Base-by-base conservation (phyloP, 2,329 filamentous ascomycete species). In the Talaromyces sp. region DNA sequence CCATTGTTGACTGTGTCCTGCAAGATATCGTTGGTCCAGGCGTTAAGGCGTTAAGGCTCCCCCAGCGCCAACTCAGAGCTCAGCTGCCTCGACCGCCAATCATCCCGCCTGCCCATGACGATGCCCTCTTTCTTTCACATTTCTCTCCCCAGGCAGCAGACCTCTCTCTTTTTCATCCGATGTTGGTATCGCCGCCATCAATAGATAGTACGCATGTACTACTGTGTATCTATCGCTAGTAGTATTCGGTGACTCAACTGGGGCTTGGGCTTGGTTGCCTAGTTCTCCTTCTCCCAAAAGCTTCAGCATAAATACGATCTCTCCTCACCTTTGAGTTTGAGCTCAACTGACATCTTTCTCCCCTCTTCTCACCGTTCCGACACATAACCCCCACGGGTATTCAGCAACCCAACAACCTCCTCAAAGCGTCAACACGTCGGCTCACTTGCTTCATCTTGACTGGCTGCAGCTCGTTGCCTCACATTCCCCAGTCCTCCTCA, bases 381-480 rank as follows among this genome's bases (percentile, higher is more conserved):
- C 11, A 33, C 25, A 46, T n/a, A 10, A 46, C 15, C 25, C 25
- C 15, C 43, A 15, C 41, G 22, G 41, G 43, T 31, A 33, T 33
- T n/a, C 25, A 52, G 19, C 48, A 52, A n/a, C 17, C 7, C 15
- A 11, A n/a, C 11, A 52, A 25, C 31, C 9, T 37, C 17, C 10
- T 6, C 19, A 13, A n/a, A 50, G 17, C n/a, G 19, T 36, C 31
- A 19, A 17, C 21, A 22, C 31, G 33, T 39, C 31, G 39, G 52
- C 37, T 54, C 25, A 54, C n/a, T 55, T 55, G 43, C 53, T 40
- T 39, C 35, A 46, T 31, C 43, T 54, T 56, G 53, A 56, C 43
- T 56, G 53, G 53, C 53, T 56, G 43, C 22, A 37, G 43, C 43
- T 55, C n/a, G 35, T 55, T 55, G 53, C 53, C 54, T 56, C 33